phyloP scores from a whole-genome alignment of 116 monocot species.

The Trichopus zeylanicus region DNA sequence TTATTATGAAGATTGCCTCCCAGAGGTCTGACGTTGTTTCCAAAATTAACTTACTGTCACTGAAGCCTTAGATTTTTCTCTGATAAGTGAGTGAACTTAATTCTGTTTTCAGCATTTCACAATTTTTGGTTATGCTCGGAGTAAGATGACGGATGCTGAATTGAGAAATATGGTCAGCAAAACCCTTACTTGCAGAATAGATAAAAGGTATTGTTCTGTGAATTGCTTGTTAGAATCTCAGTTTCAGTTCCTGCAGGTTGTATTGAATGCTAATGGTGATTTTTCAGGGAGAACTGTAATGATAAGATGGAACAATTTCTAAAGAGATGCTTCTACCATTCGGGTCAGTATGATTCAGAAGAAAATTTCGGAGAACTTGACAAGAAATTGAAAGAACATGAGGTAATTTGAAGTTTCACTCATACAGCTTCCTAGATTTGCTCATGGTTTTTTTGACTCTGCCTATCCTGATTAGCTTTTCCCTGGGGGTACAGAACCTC shows the following conservation, averaged over 20 bases:
- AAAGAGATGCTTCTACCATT: conserved; percentile 87
- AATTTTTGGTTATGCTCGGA: conserved; percentile 88
- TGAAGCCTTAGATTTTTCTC: too few relatives aligned
- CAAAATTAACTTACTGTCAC: too few relatives aligned
- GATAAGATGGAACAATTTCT: conserved; percentile 95
- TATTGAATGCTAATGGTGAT: conserved; percentile 3
- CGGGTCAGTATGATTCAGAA: conserved; percentile 86
- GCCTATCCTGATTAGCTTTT: not conserved
- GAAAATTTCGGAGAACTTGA: conserved; percentile 65
- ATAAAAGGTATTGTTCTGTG: conserved; percentile 49
- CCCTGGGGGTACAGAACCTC: too few relatives aligned
- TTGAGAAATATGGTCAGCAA: conserved; percentile 77
- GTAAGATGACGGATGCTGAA: conserved; percentile 90
- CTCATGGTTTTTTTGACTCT: not conserved
- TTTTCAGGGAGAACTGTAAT: conserved; percentile 74
- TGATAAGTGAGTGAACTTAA: too few relatives aligned
- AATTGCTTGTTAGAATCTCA: too few relatives aligned
- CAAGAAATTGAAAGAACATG: conserved; percentile 76
- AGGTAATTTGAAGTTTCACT: conserved; percentile 35
- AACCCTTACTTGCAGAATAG: conserved; percentile 91
- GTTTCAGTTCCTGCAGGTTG: not conserved
- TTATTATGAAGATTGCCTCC: conserved; percentile 86
- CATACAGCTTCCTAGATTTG: not conserved
- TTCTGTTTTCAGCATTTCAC: conserved; percentile 70
- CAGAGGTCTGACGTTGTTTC: too few relatives aligned